Percentiles rank a stretch among this genome's conserved stretches.
These are phyloP conservation scores for Iris macrosiphon DNA, from an alignment of 106 monocot species.

Conservation along the genomic window DNA sequence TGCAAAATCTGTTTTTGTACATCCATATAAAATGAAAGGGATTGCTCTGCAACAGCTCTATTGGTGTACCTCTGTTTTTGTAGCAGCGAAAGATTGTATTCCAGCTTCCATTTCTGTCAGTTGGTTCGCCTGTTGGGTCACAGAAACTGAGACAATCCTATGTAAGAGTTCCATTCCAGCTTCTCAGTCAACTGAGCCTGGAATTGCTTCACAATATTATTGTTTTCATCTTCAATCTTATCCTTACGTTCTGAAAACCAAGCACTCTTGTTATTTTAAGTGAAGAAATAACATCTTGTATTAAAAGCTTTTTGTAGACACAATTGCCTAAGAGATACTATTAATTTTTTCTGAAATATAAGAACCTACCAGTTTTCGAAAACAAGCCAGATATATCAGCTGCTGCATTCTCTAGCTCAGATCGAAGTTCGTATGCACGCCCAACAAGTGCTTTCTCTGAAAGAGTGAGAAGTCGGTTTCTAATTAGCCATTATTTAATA, in stretches of 20 bases:
- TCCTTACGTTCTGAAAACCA: conserved; percentile 50
- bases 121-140: conserved; percentile 42
- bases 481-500: no score
- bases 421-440: conserved; percentile 47
- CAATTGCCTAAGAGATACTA: not conserved
- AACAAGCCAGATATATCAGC: conserved; percentile 54
- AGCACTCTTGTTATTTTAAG: not conserved
- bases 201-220: conserved; percentile 35
- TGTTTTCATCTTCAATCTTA: conserved; percentile 57
- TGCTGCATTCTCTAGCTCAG: conserved; percentile 56
- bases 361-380: conserved; percentile 53
- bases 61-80: conserved; percentile 36
- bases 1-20: not conserved
- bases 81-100: conserved; percentile 44
- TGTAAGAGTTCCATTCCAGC: conserved; percentile 51
- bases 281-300: not conserved
- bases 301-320: not conserved
- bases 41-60: not conserved
- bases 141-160: conserved; percentile 47
- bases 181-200: conserved; percentile 41
- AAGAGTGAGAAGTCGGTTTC: conserved; percentile 6
- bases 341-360: not conserved
- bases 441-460: conserved; percentile 59
- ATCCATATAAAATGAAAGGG: not conserved
- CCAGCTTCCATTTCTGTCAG: conserved; percentile 62